Conservation (phyloP, 257 asterid genomes). For the Nicotiana sylvestris region DNA sequence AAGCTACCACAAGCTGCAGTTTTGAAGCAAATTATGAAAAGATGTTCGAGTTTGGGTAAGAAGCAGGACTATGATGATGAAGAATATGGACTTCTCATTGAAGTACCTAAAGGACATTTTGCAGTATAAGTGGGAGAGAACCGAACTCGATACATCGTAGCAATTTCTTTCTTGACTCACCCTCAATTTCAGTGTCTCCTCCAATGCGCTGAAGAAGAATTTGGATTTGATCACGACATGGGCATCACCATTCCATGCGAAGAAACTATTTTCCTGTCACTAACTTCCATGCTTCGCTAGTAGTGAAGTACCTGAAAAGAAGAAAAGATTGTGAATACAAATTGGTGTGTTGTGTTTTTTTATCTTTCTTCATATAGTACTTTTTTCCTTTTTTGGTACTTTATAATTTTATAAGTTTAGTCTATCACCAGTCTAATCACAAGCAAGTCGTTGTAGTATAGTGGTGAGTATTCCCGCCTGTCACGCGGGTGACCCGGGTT, state of each 20-base stretch:
- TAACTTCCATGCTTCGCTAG: constrained; percentile 42
- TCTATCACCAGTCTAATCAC: too few relatives aligned
- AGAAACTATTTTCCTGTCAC: constrained; percentile 37
- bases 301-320: background rate
- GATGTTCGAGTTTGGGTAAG: constrained; percentile 43
- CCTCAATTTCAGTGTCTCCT: constrained; percentile 41
- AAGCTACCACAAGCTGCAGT: constrained; percentile 32
- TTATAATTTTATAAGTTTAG: too few relatives aligned
- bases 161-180: constrained; percentile 36
- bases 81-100: constrained; percentile 25
- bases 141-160: constrained; percentile 35
- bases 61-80: constrained; percentile 24
- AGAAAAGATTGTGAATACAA: too few relatives aligned
- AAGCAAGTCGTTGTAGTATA: constrained; percentile 51
- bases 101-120: constrained; percentile 47
- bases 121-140: constrained; percentile 44
- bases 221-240: constrained; percentile 49
- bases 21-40: constrained; percentile 35
- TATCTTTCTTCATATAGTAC: too few relatives aligned
- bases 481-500: constrained; percentile 64
- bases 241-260: constrained; percentile 48
- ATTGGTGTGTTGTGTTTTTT: too few relatives aligned
- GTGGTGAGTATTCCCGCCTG: constrained; percentile 62
- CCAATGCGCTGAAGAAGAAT: constrained; percentile 39
- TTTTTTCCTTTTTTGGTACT: too few relatives aligned